Conservation (phyloP, 2,329 filamentous ascomycete genomes). For the Ascocoryne sarcoides region DNA sequence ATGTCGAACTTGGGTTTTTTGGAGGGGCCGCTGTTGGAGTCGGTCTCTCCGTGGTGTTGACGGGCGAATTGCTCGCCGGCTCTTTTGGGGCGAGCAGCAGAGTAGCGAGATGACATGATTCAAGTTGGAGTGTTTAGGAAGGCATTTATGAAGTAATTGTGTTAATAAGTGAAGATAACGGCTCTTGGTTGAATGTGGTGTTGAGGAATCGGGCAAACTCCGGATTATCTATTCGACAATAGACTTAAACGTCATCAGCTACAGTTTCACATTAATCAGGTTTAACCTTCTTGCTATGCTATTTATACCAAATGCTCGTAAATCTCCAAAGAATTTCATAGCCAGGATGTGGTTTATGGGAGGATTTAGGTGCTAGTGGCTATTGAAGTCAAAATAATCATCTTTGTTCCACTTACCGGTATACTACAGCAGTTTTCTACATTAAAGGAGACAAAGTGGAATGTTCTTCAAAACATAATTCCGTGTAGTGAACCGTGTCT, state of each 20-base stretch:
- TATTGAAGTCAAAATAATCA: no score
- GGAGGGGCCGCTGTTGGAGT: conserved; percentile 35
- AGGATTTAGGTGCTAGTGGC: no score
- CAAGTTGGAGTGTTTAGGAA: no score
- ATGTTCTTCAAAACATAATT: no score
- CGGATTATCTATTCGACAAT: no score
- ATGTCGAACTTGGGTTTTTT: conserved; percentile 91
- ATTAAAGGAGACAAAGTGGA: no score
- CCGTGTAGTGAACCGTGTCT: no score
- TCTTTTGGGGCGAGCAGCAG: conserved; percentile 71
- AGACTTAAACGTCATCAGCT: background rate
- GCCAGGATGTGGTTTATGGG: no score
- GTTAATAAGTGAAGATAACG: background rate
- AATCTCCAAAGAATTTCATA: no score
- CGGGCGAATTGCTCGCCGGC: conserved; percentile 74
- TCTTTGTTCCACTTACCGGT: no score
- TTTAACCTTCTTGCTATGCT: conserved; percentile 1
- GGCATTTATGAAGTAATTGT: background rate
- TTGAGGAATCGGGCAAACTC: conserved; percentile 12
- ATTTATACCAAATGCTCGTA: no score
- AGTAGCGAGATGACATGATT: conserved; percentile 48
- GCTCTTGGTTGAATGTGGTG: conserved; percentile 7
- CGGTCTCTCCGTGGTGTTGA: conserved; percentile 55
- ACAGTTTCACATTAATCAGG: background rate
- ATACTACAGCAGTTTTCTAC: no score